These are phyloP conservation scores for Coniochaeta sp. DNA, from an alignment of 2,329 filamentous ascomycete species.

Conservation along the genomic window DNA sequence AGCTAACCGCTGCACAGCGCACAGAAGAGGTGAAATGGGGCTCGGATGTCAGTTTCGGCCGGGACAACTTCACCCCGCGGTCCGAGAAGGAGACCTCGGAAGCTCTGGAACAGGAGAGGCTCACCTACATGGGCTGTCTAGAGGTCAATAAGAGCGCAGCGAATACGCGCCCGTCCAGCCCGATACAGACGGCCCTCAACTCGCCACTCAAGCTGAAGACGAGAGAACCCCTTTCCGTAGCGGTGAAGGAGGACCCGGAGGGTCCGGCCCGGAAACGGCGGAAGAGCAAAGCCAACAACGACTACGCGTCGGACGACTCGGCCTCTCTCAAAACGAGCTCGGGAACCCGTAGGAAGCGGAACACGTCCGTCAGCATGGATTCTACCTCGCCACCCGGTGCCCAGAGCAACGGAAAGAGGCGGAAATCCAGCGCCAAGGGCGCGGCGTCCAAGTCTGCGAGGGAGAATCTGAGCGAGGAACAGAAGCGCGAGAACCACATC, in stretches of 20 bases:
- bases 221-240: constrained; percentile 14
- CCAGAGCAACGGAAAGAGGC: constrained; percentile 33
- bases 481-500: constrained; percentile 83
- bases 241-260: constrained; percentile 28
- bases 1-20: constrained; percentile 9
- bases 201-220: constrained; percentile 14
- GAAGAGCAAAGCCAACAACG: constrained; percentile 44
- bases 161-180: constrained; percentile 53
- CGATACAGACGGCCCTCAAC: constrained; percentile 24
- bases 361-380: constrained; percentile 32
- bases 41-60: constrained; percentile 57
- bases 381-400: constrained; percentile 23
- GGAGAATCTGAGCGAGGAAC: constrained; percentile 71
- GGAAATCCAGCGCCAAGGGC: constrained; percentile 37
- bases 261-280: constrained; percentile 42
- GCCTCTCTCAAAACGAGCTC: constrained; percentile 18
- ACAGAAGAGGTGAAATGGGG: constrained; percentile 53
- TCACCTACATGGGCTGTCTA: constrained; percentile 50
- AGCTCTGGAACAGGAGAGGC: constrained; percentile 44
- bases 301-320: constrained; percentile 29
- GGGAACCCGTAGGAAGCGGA: constrained; percentile 36
- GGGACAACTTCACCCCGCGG: constrained; percentile 49
- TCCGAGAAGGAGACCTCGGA: constrained; percentile 51
- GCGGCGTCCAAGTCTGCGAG: constrained; percentile 37
- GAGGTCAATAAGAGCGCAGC: constrained; percentile 48